Evolutionary conservation across 495 filamentous ascomycete genomes (phyloP).

Genomic region (Aspergillus affinis): DNA sequence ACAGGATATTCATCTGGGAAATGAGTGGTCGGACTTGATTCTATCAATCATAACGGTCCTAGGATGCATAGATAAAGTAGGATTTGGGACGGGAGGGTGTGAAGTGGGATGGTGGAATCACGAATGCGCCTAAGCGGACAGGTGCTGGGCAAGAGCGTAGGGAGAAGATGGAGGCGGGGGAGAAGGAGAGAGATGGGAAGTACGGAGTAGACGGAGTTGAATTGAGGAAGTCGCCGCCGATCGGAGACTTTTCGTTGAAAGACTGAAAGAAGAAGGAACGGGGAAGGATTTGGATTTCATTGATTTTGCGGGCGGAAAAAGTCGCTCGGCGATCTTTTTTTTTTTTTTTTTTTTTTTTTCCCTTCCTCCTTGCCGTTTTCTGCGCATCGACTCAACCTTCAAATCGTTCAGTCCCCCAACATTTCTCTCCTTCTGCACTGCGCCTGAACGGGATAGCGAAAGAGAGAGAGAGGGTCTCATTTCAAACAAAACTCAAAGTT

Average conservation of each 20-base stretch:
- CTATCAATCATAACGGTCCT: not conserved
- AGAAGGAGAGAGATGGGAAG: not conserved
- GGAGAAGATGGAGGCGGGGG: not conserved
- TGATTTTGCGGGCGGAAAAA: conserved; percentile 4
- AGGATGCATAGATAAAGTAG: not conserved
- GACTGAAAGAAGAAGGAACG: no score
- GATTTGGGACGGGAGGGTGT: not conserved
- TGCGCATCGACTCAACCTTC: conserved; percentile 3
- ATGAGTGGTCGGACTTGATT: not conserved
- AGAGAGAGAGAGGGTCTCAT: not conserved
- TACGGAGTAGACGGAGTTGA: no score
- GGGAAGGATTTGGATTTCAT: not conserved
- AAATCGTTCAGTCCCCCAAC: conserved; percentile 5
- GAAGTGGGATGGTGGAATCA: not conserved
- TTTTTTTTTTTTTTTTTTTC: not conserved
- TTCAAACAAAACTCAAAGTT: not conserved
- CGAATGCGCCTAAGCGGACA: no score
- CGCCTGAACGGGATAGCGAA: not conserved
- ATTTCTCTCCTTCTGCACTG: not conserved
- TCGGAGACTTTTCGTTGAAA: not conserved
- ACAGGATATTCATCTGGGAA: not conserved
- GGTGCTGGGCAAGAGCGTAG: no score
- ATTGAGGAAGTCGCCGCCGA: not conserved
- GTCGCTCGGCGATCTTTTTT: not conserved
- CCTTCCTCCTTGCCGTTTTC: not conserved